These are phyloP conservation scores for Rhododendron molle DNA, from an alignment of 148 eudicot species.

Conservation along the genomic window DNA sequence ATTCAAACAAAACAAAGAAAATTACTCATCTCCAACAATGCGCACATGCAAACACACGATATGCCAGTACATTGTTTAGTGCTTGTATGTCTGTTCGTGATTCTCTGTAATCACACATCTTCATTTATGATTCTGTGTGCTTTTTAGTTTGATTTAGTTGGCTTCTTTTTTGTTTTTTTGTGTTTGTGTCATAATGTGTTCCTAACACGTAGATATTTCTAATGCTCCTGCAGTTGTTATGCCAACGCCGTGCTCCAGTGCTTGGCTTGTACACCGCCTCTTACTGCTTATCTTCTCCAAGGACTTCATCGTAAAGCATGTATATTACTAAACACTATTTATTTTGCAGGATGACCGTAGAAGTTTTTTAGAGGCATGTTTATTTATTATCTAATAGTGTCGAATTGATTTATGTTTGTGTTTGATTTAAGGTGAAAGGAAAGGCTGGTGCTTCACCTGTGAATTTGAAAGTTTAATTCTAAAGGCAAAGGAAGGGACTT, in stretches of 20 bases:
- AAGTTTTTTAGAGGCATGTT: neutral
- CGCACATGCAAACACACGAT: neutral
- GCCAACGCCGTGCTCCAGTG: conserved; percentile 88
- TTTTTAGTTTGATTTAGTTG: neutral
- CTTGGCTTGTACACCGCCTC: conserved; percentile 82
- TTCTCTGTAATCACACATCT: neutral
- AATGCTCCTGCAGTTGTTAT: conserved; percentile 60
- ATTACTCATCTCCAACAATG: neutral
- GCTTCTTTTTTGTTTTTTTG: neutral
- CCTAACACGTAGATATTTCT: neutral
- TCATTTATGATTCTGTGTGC: neutral
- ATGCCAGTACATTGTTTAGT: neutral
- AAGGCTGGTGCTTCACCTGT: conserved; percentile 85
- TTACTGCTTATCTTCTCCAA: conserved; percentile 80
- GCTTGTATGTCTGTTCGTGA: neutral
- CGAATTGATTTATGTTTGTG: conserved; percentile 2
- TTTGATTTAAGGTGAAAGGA: conserved; percentile 48
- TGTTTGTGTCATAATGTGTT: neutral
- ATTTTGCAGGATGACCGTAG: neutral
- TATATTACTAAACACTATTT: conserved; percentile 28
- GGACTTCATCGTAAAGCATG: conserved; percentile 78
- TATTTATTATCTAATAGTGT: neutral
- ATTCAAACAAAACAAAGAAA: neutral
- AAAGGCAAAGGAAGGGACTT: conserved; percentile 47
- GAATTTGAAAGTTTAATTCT: conserved; percentile 63